Evolutionary conservation across 2,329 filamentous ascomycete species (phyloP).

Genomic region (Diaporthe ampelina): DNA sequence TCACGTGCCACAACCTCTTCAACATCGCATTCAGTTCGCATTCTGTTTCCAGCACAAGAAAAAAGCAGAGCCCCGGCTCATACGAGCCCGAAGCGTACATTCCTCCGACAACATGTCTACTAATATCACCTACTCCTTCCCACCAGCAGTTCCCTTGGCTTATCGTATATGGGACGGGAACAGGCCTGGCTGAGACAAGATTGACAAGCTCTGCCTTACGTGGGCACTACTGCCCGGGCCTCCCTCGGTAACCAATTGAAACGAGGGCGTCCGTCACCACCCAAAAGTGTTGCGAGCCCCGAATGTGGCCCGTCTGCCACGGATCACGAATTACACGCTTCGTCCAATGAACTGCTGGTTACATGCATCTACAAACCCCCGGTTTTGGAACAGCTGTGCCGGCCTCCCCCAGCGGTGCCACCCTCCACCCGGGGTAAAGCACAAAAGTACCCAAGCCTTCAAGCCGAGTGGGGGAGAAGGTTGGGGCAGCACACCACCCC

Average conservation of each 20-base stretch:
- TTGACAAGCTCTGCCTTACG: not conserved
- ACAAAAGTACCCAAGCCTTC: constrained; percentile 17
- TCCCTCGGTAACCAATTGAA: constrained; percentile 4
- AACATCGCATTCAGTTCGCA: not conserved
- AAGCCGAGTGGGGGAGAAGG: not conserved
- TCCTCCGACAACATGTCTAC: not conserved
- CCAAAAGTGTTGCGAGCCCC: not conserved
- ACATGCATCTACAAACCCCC: not conserved
- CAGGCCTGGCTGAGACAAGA: not conserved
- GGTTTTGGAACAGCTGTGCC: not conserved
- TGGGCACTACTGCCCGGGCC: not conserved
- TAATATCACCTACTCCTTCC: too few relatives aligned
- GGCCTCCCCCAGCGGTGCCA: not conserved
- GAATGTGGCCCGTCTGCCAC: not conserved
- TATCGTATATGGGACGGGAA: not conserved
- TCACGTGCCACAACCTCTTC: not conserved
- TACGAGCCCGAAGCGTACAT: not conserved
- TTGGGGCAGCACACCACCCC: not conserved
- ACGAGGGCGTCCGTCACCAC: not conserved
- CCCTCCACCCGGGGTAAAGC: not conserved
- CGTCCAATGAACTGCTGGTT: not conserved
- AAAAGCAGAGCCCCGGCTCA: too few relatives aligned
- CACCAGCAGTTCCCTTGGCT: not conserved
- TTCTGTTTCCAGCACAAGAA: too few relatives aligned
- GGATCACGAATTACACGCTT: not conserved